phyloP scores from a whole-genome alignment of 139 green algal genomes.

The Picochlorum sp. region DNA sequence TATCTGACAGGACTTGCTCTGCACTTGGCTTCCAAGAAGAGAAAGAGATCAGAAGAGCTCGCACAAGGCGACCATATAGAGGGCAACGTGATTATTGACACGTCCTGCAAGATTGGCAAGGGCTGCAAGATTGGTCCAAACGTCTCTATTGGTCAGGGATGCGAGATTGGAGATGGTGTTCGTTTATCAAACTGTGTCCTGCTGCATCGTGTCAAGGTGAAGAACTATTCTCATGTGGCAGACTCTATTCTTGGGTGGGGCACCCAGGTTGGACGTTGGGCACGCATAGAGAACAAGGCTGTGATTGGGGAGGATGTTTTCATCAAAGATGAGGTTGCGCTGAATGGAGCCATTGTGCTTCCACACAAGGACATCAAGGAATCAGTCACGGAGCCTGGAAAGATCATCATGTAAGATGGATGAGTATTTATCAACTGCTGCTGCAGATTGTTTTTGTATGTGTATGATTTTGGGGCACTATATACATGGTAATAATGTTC shows the following conservation, averaged over 20 bases:
- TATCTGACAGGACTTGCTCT: conserved; percentile 80
- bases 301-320: conserved; percentile 93
- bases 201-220: conserved; percentile 69
- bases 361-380: conserved; percentile 91
- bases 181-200: conserved; percentile 81
- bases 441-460: no score
- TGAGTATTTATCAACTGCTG: not conserved
- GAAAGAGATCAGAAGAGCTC: conserved; percentile 41
- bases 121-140: conserved; percentile 82
- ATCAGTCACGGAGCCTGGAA: conserved; percentile 44
- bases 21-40: conserved; percentile 73
- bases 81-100: conserved; percentile 75
- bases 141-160: conserved; percentile 72
- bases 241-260: conserved; percentile 91
- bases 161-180: conserved; percentile 85
- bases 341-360: conserved; percentile 91
- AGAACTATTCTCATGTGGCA: conserved; percentile 63
- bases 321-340: conserved; percentile 79
- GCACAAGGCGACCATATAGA: conserved; percentile 38
- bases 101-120: conserved; percentile 67
- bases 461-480: no score
- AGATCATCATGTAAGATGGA: conserved; percentile 67
- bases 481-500: no score
- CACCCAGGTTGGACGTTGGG: conserved; percentile 69
- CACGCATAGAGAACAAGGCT: conserved; percentile 82